A percentile compares a stretch with the other conserved stretches of the same genome.
Conservation (phyloP, 352 stramenopile genomes). For the Albugo candida region DNA sequence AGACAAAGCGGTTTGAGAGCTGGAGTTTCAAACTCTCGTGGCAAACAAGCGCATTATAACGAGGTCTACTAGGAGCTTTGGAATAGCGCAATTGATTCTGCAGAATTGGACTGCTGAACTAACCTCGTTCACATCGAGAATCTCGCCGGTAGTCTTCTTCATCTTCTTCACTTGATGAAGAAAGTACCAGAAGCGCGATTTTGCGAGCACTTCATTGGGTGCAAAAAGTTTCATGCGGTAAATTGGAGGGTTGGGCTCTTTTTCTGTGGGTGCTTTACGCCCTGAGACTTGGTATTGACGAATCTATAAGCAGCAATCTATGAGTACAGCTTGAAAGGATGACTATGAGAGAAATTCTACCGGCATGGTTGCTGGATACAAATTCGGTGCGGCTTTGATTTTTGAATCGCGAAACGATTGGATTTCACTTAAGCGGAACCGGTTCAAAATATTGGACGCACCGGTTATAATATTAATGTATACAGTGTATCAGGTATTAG, state of each 20-base stretch:
- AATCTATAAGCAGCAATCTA: slow-evolving; percentile 36
- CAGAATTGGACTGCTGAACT: slow-evolving; percentile 13
- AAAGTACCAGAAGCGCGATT: slow-evolving; percentile 99
- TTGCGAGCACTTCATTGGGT: slow-evolving; percentile 92
- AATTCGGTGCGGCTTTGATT: no score
- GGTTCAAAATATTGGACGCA: no score
- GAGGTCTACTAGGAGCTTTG: background rate
- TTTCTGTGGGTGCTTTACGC: slow-evolving; percentile 95
- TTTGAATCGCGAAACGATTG: no score
- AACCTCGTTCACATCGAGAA: slow-evolving; percentile 97
- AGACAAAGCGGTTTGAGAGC: slow-evolving; percentile 68
- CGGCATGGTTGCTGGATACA: no score
- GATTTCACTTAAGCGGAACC: no score
- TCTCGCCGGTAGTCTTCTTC: slow-evolving; percentile 99
- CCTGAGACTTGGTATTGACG: slow-evolving; percentile 99
- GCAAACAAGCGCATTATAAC: slow-evolving; percentile 57
- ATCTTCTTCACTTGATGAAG: slow-evolving; percentile 99
- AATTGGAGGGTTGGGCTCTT: slow-evolving; percentile 93
- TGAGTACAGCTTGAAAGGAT: no score
- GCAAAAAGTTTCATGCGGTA: slow-evolving; percentile 99
- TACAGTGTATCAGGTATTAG: no score
- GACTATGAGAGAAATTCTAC: no score
- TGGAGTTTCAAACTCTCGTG: slow-evolving; percentile 60
- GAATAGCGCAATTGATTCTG: no score
- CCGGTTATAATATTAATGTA: no score